A percentile compares a stretch with the other conserved stretches of the same genome.
phyloP scores from a whole-genome alignment of 2,329 filamentous ascomycete genomes.

The Penicillium hesseltinei region DNA sequence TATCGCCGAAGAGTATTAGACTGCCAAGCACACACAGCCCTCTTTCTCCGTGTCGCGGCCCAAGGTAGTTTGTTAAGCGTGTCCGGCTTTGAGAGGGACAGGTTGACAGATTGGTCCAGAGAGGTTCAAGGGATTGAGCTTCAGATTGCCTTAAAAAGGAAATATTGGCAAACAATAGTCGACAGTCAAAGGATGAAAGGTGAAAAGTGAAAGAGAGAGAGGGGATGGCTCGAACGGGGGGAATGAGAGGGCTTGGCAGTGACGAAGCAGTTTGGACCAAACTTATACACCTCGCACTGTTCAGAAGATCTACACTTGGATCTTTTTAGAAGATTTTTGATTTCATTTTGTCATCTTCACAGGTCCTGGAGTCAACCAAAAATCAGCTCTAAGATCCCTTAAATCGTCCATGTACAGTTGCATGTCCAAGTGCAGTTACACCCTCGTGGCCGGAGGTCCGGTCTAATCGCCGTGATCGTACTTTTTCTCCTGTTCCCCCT shows the following conservation, averaged over 20 bases:
- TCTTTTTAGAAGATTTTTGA: not conserved
- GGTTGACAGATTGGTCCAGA: slow-evolving; percentile 13
- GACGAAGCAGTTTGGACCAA: slow-evolving; percentile 21
- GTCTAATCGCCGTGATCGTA: not conserved
- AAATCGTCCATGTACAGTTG: not conserved
- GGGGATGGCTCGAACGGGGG: slow-evolving; percentile 28
- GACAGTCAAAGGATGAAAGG: slow-evolving; percentile 8
- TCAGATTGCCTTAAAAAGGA: not conserved
- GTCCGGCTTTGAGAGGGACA: slow-evolving; percentile 5
- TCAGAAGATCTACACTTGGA: slow-evolving; percentile 1
- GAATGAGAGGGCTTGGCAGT: slow-evolving; percentile 24
- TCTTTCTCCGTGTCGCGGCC: slow-evolving; percentile 19
- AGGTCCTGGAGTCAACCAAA: not conserved
- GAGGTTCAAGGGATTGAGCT: not conserved
- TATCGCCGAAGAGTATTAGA: slow-evolving; percentile 9
- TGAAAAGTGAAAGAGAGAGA: slow-evolving; percentile 13
- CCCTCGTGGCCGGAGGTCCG: slow-evolving; percentile 6
- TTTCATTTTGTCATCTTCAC: not conserved
- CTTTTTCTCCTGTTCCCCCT: not conserved
- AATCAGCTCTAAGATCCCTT: not conserved
- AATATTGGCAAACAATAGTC: not conserved
- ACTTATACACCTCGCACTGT: not conserved
- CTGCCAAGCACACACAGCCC: slow-evolving; percentile 27
- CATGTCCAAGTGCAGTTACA: not conserved
- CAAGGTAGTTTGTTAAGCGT: slow-evolving; percentile 13